These are phyloP conservation scores for Fusarium longipes DNA, from an alignment of 2,329 filamentous ascomycete genomes.

Conservation along the genomic window DNA sequence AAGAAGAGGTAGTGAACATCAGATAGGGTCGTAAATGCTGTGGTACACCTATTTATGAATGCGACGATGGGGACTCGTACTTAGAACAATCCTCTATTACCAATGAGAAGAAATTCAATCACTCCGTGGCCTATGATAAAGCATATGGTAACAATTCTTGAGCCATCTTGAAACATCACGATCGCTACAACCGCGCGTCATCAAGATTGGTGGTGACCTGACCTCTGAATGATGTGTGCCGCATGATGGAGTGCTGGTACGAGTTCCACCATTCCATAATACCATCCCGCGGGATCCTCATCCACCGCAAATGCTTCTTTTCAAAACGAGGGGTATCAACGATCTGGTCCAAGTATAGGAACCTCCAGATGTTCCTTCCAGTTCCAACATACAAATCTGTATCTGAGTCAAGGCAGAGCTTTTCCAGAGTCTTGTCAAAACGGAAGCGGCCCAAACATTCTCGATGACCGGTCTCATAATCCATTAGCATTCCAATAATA, in stretches of 20 bases:
- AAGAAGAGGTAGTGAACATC: neutral
- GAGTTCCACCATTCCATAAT: neutral
- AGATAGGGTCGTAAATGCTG: neutral
- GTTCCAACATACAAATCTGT: neutral
- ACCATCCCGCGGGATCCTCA: neutral
- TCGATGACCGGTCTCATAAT: neutral
- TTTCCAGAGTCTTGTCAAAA: neutral
- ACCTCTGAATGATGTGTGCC: neutral
- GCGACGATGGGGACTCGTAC: fast-evolving
- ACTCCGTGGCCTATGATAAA: neutral
- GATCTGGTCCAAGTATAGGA: neutral
- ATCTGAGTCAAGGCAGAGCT: neutral
- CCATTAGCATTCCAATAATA: neutral
- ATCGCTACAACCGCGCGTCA: fast-evolving
- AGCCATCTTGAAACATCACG: neutral
- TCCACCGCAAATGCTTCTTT: neutral
- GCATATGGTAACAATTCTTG: fast-evolving
- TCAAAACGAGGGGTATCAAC: neutral
- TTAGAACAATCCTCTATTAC: neutral
- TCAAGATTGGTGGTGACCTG: neutral
- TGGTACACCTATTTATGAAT: fast-evolving
- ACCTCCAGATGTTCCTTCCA: neutral
- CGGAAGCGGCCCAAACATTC: neutral
- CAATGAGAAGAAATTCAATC: fast-evolving
- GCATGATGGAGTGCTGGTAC: neutral